Base-by-base conservation (phyloP, 225 moss, liverwort and hornwort genomes). In the Thuidium tamariscinum region DNA sequence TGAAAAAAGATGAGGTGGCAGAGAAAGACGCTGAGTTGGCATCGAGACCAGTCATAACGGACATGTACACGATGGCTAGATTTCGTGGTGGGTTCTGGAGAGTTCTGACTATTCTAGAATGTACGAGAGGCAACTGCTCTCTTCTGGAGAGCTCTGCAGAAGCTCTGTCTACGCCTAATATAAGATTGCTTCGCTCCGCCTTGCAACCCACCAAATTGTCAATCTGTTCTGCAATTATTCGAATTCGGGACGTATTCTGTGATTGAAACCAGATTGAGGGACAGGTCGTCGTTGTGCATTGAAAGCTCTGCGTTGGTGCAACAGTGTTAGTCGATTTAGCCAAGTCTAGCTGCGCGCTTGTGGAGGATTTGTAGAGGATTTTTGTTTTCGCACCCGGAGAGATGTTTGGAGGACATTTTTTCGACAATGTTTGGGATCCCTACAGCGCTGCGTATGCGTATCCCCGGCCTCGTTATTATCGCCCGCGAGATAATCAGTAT, bases 171-270 rank as follows among this genome's bases (percentile, higher is more conserved):
- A 14, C 13, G 13, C 14, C 19, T 67, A 52, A 20, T 19, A 5
- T 86, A 77, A 56, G 81, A 86, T 76, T 7, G 16, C 57, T 22
- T 41, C 7, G 4, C 34, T 16, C 2, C 23, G 0, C 2, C 0
- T 8, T 14, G 0, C 0, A 1, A 0, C 1, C 0, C 26, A 13
- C 2, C 41, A 0, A 0, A 1, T 0, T 21, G 11, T 1, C 49
- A 63, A 4, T 48, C 27, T 57, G 61, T 29, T 10, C 29, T 56
- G 30, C 56, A 25, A 11, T 23, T 26, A 7, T 37, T 55, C 44
- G 32, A 25, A 36, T 48, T 25, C 11, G 6, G 34, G 3, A 13
- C 5, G 34, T 14, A 34, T 36, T 60, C 21, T 70, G 6, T 14
- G 21, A 59, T 34, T 51, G 11, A 36, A 49, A 49, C 20, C 5